Evolutionary conservation across 2,329 filamentous ascomycete species (phyloP), one percentile per base, ranked within the genome.

Genomic region (Pseudogymnoascus sp.): DNA sequence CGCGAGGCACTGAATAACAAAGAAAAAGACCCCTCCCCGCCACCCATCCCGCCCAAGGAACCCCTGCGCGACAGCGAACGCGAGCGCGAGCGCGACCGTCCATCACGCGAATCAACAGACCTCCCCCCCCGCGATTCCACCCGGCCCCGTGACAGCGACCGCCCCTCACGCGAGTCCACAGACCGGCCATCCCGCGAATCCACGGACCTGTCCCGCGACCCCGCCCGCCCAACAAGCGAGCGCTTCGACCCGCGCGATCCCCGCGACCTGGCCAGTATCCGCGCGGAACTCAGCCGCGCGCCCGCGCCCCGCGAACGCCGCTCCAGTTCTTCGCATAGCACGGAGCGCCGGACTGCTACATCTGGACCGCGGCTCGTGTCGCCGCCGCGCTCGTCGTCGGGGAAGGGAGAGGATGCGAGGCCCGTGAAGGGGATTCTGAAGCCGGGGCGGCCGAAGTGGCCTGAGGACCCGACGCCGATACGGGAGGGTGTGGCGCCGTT

Each of bases 401-500:
- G 85, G 64, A 82, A 85, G 70, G 78, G 80, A 19, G 88, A 90
- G 16, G 82, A 83, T 41, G 22, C 43, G 43, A 89, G 90, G 67
- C 83, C 85, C 3, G 84, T 91, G 64, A 95, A 89, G 75, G 88
- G 92, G 14, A 98, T 98, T 63, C 80, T 98, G 46, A 95, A 96
- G 75, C 83, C 85, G 62, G 93, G 93, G 0, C 91, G 86, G 14
- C 81, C 83, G 26, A 89, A 89, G 70, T 98, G 97, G 70, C 93
- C 93, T 0, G 93, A 97, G 71, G 89, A 96, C 66, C 84, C 86
- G 0, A 88, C 92, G 68, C 89, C 91, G 0, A 82, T 96, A 37
- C 85, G 93, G 19, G 93, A 97, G 74, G 93, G 93, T 14, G 93
- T 96, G 6, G 92, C 93, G 1, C 93, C 93, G n/a, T 84, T 96